Conservation (phyloP, 495 filamentous ascomycete genomes). For the Lepraria neglecta region DNA sequence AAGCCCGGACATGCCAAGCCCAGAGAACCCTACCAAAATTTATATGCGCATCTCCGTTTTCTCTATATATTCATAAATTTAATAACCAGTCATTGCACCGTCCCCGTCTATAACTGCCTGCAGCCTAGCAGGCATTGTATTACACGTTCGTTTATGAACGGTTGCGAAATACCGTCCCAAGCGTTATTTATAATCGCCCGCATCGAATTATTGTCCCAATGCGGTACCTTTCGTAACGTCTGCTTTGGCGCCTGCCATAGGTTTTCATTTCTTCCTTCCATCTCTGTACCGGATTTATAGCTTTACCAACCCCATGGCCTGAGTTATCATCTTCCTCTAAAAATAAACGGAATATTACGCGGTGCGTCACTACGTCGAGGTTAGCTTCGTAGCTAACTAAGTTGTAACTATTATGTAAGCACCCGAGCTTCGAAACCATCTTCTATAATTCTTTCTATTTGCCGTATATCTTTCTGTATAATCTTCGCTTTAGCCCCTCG, state of each 20-base stretch:
- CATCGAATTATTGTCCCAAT: not conserved
- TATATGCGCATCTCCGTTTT: not conserved
- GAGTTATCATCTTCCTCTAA: slow-evolving; percentile 20
- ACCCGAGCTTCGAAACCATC: not conserved
- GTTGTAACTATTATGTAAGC: too few species aligned
- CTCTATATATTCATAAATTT: not conserved
- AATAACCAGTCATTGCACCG: not conserved
- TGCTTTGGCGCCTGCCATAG: not conserved
- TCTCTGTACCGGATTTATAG: not conserved
- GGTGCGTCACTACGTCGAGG: too few species aligned
- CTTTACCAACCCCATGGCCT: slow-evolving; percentile 9
- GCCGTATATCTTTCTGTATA: not conserved
- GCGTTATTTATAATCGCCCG: not conserved
- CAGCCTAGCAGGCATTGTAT: not conserved
- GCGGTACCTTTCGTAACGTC: not conserved
- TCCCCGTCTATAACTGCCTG: not conserved
- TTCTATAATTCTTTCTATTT: not conserved
- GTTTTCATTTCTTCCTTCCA: not conserved
- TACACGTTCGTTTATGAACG: not conserved
- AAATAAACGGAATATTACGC: slow-evolving; percentile 10
- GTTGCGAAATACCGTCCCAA: not conserved
- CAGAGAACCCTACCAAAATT: not conserved
- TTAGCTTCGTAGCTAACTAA: too few species aligned
- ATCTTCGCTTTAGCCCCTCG: not conserved
- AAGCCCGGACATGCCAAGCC: too few species aligned